A percentile compares a stretch with the other conserved stretches of the same genome.
Conservation (phyloP, 75 land plant species). For the Pinus tabuliformis region DNA sequence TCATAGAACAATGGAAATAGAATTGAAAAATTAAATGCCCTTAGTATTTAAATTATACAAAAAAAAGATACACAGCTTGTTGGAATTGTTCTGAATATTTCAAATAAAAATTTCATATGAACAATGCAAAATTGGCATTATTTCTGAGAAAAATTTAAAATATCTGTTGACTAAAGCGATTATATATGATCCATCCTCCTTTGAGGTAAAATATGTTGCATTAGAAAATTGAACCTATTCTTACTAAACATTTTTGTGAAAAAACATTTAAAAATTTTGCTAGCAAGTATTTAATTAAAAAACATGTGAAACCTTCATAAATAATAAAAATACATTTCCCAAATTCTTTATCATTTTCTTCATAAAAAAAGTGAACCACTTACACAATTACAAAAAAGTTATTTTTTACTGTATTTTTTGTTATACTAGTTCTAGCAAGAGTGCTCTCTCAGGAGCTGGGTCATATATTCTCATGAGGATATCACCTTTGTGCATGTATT, state of each 20-base stretch:
- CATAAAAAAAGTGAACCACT: no score
- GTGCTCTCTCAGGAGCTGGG: no score
- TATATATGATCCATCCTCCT: no score
- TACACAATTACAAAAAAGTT: no score
- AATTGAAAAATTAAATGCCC: neutral
- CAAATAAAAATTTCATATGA: neutral
- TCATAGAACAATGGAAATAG: neutral
- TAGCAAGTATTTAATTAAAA: neutral
- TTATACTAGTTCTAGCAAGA: no score
- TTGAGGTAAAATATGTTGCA: no score
- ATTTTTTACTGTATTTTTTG: no score
- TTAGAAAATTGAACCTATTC: neutral
- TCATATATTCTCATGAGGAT: no score
- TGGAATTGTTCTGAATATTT: neutral
- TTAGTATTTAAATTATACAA: neutral
- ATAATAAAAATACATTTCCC: no score
- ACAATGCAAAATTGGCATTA: neutral
- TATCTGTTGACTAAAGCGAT: neutral
- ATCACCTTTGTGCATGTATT: no score
- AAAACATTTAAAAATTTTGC: neutral
- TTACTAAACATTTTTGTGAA: neutral
- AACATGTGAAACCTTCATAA: no score
- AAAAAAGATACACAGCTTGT: neutral
- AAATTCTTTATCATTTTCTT: no score
- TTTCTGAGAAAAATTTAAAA: neutral